Evolutionary conservation across 2,329 filamentous ascomycete genomes (phyloP).

Genomic region (Colletotrichum filicis): DNA sequence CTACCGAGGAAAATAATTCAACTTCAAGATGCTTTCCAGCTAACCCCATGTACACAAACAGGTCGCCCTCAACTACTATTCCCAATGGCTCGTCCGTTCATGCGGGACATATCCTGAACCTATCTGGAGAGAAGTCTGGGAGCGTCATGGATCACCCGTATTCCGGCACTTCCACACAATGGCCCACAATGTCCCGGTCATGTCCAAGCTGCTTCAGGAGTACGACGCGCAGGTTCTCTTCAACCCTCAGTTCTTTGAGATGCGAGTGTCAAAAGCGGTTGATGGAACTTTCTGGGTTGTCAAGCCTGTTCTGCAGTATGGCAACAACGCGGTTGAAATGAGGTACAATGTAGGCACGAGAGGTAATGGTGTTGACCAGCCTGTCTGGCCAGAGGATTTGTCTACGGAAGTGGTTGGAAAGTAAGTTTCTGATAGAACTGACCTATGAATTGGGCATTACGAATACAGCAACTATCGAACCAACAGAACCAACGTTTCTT

Average conservation of each 20-base stretch:
- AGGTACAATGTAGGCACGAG: constrained; percentile 59
- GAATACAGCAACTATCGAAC: not conserved
- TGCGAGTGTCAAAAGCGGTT: constrained; percentile 14
- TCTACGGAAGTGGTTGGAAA: constrained; percentile 45
- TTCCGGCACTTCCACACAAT: constrained; percentile 64
- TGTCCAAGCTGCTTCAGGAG: constrained; percentile 51
- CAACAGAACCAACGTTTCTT: not conserved
- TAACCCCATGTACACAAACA: constrained; percentile 32
- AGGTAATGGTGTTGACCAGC: constrained; percentile 57
- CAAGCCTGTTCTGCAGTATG: constrained; percentile 54
- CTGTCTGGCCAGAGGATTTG: constrained; percentile 56
- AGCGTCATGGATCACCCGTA: constrained; percentile 56
- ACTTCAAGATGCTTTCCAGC: not conserved
- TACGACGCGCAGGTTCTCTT: constrained; percentile 52
- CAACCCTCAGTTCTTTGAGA: constrained; percentile 59
- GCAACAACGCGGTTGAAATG: constrained; percentile 47
- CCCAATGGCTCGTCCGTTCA: constrained; percentile 51
- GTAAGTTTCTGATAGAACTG: not conserved
- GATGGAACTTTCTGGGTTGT: constrained; percentile 46
- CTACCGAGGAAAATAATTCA: constrained; percentile 34
- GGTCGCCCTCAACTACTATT: constrained; percentile 53
- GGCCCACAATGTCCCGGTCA: constrained; percentile 47
- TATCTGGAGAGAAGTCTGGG: constrained; percentile 51
- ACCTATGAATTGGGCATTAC: not conserved
- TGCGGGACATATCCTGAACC: constrained; percentile 50